Base-by-base conservation (phyloP, 306 rosid species). In the Castanopsis chinensis region DNA sequence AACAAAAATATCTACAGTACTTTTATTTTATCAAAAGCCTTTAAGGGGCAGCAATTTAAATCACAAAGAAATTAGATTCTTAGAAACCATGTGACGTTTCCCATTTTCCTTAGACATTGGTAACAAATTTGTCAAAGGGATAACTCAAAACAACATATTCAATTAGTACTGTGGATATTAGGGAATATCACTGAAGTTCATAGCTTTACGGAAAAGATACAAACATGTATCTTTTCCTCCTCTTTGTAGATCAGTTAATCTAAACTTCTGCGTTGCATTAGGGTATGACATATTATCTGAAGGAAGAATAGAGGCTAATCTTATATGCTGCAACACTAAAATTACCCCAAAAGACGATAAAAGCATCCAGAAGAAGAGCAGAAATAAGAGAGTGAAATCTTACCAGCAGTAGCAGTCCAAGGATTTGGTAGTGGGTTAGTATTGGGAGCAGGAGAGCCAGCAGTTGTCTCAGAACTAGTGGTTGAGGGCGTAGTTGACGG, bases 381-480 rank as follows among this genome's bases (percentile, higher is more conserved):
- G 17, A 63, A 27, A 11, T 25, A 59, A 81, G 20, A 68, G 57
- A 74, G 65, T 63, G 59, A 61, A 78, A 27, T 76, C 92, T 84
- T 88, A 91, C 96, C 64, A 69, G 91, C 88, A 76, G 92, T 65
- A 43, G 91, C 53, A 74, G 85, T 74, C 97, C 98, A 93, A 71
- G 98, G 98, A 88, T 93, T 93, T 54, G 98, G 98, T 79, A 93
- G 98, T 2, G 98, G 98, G 64, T 89, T 90, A n/a, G 94, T 89
- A 83, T 91, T 93, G 52, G 98, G 98, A 71, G 91, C 87, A 35
- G 92, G 91, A 74, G 93, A 84, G 10, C 87, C 88, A 73, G 79
- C 75, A 23, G 89, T 58, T 30, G 91, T 77, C 75, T 91, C 98
- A 72, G 90, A 82, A 85, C 76, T 68, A 72, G 89, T 76, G 32